A percentile compares a stretch with the other conserved stretches of the same genome.
These are phyloP conservation scores for Lachancea cidri DNA, from an alignment of 805 yeast species.

Conservation along the genomic window DNA sequence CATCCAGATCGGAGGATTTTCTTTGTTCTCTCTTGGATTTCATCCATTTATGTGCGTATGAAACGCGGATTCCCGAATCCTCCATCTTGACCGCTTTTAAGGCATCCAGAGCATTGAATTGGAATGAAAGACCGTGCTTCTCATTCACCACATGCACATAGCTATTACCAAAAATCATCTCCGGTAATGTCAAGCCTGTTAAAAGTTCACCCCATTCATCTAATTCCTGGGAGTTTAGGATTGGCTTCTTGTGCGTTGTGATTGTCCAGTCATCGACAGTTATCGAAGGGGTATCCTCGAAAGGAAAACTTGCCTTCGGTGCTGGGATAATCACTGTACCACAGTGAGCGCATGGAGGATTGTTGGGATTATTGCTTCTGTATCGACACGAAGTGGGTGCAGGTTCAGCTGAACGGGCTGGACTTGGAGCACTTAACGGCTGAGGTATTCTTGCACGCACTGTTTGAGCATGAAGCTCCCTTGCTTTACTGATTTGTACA, in stretches of 20 bases:
- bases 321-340: slow-evolving; percentile 75
- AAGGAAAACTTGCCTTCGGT: slow-evolving; percentile 60
- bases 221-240: slow-evolving; percentile 66
- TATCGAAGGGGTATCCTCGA: slow-evolving; percentile 64
- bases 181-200: slow-evolving; percentile 82
- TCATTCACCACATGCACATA: slow-evolving; percentile 47
- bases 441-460: slow-evolving; percentile 29
- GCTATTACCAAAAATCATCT: slow-evolving; percentile 94
- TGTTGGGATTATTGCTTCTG: slow-evolving; percentile 31
- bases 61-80: slow-evolving; percentile 61
- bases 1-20: slow-evolving; percentile 26
- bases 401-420: neutral
- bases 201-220: slow-evolving; percentile 56
- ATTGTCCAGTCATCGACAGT: slow-evolving; percentile 71
- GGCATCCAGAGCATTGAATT: slow-evolving; percentile 72
- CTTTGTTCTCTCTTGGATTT: slow-evolving; percentile 35
- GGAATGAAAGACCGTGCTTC: slow-evolving; percentile 41
- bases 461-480: slow-evolving; percentile 50
- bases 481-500: slow-evolving; percentile 53
- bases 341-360: slow-evolving; percentile 55
- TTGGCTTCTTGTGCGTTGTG: slow-evolving; percentile 67
- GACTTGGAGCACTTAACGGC: neutral
- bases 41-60: slow-evolving; percentile 85
- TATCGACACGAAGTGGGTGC: slow-evolving; percentile 15
- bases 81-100: slow-evolving; percentile 46